These are phyloP conservation scores for Parafenestella ontariensis DNA, from an alignment of 2,329 filamentous ascomycete species.

Conservation along the genomic window DNA sequence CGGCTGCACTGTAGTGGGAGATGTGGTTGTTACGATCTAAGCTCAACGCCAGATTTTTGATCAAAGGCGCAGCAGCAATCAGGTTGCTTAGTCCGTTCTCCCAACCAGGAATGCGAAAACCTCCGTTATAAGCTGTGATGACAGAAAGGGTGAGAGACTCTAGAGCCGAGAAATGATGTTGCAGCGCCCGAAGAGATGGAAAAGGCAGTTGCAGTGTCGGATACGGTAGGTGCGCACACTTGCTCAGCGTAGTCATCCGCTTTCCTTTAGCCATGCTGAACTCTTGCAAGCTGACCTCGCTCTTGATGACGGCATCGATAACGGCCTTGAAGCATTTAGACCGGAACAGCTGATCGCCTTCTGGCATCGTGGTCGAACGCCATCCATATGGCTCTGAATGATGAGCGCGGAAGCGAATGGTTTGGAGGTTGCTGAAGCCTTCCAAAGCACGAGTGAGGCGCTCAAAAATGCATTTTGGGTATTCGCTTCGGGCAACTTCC, in stretches of 20 bases:
- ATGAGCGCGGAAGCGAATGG: conserved; percentile 26
- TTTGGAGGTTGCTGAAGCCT: conserved; percentile 24
- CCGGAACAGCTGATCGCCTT: conserved; percentile 24
- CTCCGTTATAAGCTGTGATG: conserved; percentile 13
- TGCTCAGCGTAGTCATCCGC: conserved; percentile 7
- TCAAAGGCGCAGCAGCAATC: conserved; percentile 21
- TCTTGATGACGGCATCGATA: conserved; percentile 27
- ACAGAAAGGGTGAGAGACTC: conserved; percentile 28
- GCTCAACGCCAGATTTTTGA: conserved; percentile 28
- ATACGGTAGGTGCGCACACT: conserved; percentile 21
- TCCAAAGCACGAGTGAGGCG: conserved; percentile 25
- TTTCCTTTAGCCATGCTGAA: conserved; percentile 30
- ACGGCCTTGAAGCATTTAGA: conserved; percentile 30
- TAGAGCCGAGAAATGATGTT: conserved; percentile 17
- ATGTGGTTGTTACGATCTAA: conserved; percentile 19
- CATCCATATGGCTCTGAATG: conserved; percentile 13
- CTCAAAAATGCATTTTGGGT: conserved; percentile 25
- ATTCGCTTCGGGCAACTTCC: conserved; percentile 21
- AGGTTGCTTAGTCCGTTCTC: conserved; percentile 28
- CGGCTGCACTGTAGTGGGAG: conserved; percentile 20
- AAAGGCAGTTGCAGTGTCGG: conserved; percentile 20
- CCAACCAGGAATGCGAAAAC: conserved; percentile 28
- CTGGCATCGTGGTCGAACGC: conserved; percentile 11
- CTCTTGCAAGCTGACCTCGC: conserved; percentile 25
- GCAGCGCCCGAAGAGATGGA: conserved; percentile 16